Conservation (phyloP, 495 filamentous ascomycete genomes). For the Daldinia childiae region DNA sequence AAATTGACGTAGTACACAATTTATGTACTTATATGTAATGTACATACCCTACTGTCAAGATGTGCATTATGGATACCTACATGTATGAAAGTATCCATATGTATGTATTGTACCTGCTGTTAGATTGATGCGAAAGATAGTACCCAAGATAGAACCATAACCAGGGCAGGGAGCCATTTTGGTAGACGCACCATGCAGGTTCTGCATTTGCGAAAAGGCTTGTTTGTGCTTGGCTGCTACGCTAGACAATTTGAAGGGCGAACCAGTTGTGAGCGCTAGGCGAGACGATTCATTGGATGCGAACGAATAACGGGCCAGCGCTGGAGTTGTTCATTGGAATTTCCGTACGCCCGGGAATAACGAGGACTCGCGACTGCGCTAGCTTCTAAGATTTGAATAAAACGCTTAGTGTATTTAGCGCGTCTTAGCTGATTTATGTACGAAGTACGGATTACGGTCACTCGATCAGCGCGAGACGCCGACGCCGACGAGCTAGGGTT, state of each 20-base stretch:
- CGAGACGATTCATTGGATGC: conserved; percentile 19
- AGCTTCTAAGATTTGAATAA: conserved; percentile 1
- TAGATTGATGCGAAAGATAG: neutral
- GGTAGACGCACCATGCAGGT: conserved; percentile 32
- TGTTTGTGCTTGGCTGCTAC: conserved; percentile 40
- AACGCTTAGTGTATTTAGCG: neutral
- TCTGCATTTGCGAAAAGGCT: conserved; percentile 40
- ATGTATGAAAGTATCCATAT: neutral
- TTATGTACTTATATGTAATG: no score
- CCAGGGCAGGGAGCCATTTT: neutral
- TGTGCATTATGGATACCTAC: neutral
- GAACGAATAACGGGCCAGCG: conserved; percentile 1
- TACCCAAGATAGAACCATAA: neutral
- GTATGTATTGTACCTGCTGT: conserved; percentile 18
- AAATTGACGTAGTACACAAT: neutral
- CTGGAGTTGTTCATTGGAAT: conserved; percentile 13
- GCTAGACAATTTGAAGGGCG: conserved; percentile 14
- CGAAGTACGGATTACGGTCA: no score
- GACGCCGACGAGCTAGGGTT: conserved; percentile 24
- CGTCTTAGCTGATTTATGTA: neutral
- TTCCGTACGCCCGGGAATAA: conserved; percentile 28
- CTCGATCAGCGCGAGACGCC: conserved; percentile 26
- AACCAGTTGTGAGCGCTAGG: conserved; percentile 1
- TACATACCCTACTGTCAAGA: no score
- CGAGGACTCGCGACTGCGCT: conserved; percentile 5